phyloP scores from a whole-genome alignment of 768 basidiomycete species.

The Phaeolepiota aurea region DNA sequence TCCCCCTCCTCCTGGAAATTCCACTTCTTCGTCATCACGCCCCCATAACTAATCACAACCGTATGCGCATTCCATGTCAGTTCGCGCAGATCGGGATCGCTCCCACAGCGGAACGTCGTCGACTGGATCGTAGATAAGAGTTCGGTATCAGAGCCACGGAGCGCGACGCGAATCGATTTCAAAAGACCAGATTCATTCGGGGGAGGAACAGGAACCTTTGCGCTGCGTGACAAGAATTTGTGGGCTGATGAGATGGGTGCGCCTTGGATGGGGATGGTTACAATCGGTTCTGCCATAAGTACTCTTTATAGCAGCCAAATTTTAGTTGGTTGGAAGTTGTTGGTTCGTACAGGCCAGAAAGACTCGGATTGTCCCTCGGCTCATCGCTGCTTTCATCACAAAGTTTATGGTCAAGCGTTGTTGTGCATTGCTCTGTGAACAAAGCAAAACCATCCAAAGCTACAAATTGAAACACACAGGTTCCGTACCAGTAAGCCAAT shows the following conservation, averaged over 20 bases:
- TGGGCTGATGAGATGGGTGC: slow-evolving; percentile 34
- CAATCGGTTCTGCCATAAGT: not conserved
- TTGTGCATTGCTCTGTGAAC: no score
- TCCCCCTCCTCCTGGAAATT: slow-evolving; percentile 64
- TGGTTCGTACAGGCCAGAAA: not conserved
- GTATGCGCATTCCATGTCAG: slow-evolving; percentile 61
- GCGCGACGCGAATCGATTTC: slow-evolving; percentile 47
- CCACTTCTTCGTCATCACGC: slow-evolving; percentile 68
- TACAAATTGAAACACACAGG: no score
- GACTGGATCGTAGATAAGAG: slow-evolving; percentile 31
- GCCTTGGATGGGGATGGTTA: slow-evolving; percentile 30
- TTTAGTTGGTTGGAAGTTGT: no score
- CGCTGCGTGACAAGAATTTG: slow-evolving; percentile 26
- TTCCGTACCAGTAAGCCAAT: no score
- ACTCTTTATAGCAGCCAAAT: no score
- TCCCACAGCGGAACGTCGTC: slow-evolving; percentile 27
- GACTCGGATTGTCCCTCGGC: not conserved
- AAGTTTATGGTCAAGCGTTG: no score
- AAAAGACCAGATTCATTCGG: slow-evolving; percentile 34
- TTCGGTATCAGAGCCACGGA: slow-evolving; percentile 45
- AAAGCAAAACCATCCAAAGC: no score
- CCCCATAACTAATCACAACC: slow-evolving; percentile 59
- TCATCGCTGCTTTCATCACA: not conserved
- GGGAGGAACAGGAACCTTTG: slow-evolving; percentile 10
- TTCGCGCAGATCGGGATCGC: slow-evolving; percentile 44